Conservation (phyloP, 2,329 filamentous ascomycete genomes). For the Phialocephala subalpina region DNA sequence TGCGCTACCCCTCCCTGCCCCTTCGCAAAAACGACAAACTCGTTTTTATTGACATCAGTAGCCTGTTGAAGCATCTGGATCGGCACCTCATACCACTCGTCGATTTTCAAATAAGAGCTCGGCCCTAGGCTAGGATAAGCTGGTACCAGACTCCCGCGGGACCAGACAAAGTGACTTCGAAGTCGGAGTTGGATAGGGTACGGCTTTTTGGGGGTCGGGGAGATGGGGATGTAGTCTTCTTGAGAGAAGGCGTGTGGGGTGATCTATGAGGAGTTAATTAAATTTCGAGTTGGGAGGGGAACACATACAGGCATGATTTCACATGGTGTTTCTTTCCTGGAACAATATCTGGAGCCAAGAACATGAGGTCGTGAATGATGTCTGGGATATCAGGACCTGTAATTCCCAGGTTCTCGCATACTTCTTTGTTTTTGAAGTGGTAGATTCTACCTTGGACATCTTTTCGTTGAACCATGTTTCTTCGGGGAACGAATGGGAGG, state of each 20-base stretch:
- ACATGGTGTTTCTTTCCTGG: conserved; percentile 25
- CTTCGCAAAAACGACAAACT: neutral
- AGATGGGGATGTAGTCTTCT: conserved; percentile 28
- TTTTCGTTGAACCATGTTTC: conserved; percentile 16
- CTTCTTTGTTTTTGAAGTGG: conserved; percentile 21
- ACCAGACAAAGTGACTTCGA: conserved; percentile 7
- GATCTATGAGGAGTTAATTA: conserved; percentile 24
- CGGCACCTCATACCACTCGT: conserved; percentile 25
- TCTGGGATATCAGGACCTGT: conserved; percentile 16
- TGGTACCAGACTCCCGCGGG: conserved; percentile 6
- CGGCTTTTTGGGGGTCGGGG: conserved; percentile 28
- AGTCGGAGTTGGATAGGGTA: conserved; percentile 28
- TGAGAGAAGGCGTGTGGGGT: conserved; percentile 20
- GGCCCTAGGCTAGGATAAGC: conserved; percentile 11
- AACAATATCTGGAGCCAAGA: conserved; percentile 25
- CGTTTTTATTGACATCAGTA: neutral
- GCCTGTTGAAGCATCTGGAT: conserved; percentile 19
- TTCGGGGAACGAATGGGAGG: neutral
- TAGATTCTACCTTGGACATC: conserved; percentile 24
- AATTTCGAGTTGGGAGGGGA: neutral
- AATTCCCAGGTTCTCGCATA: conserved; percentile 16
- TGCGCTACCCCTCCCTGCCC: neutral
- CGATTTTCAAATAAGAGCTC: conserved; percentile 28
- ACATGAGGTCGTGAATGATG: conserved; percentile 23
- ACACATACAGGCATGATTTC: conserved; percentile 26